Evolutionary conservation across 2,329 filamentous ascomycete genomes (phyloP).

Genomic region (Verticillium tricorpus): DNA sequence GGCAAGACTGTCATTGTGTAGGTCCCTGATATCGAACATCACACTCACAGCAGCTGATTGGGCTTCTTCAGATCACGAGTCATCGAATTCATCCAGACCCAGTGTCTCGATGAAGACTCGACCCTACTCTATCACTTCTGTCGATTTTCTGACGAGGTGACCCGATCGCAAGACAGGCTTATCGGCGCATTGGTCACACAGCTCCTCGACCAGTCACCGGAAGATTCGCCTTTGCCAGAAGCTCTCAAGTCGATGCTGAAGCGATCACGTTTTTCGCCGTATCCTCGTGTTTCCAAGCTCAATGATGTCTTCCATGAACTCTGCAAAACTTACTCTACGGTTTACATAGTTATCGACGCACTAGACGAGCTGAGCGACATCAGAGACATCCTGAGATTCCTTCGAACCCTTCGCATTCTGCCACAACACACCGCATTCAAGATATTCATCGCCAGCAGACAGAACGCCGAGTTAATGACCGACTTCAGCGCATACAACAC

Average conservation of each 20-base stretch:
- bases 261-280: neutral
- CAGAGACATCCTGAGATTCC: neutral
- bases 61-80: neutral
- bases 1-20: neutral
- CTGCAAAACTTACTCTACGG: neutral
- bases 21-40: neutral
- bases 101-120: neutral
- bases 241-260: neutral
- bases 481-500: neutral
- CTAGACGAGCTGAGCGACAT: neutral
- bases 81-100: neutral
- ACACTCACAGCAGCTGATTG: neutral
- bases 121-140: neutral
- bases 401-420: neutral
- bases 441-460: neutral
- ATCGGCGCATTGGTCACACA: neutral
- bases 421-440: neutral
- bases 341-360: neutral
- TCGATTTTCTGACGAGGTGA: neutral
- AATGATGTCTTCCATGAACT: neutral
- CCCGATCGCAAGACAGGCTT: neutral
- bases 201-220: neutral
- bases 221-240: neutral
- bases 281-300: neutral
- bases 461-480: neutral